phyloP scores from a whole-genome alignment of 345 rosid genomes.

The Corymbia maculata region DNA sequence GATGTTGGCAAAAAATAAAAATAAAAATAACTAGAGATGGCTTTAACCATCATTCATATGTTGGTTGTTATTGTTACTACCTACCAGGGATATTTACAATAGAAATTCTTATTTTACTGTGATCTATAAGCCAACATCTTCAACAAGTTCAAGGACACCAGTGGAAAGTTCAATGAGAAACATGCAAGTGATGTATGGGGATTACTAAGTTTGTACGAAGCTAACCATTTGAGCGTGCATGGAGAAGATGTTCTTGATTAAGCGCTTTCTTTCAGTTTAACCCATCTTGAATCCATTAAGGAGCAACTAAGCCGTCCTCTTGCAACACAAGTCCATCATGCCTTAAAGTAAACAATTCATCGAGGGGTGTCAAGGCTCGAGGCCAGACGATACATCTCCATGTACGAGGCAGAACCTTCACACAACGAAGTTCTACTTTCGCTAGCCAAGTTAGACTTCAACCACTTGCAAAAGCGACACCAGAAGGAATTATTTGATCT shows the following conservation, averaged over 20 bases:
- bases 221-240: not conserved
- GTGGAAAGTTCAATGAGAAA: constrained; percentile 7
- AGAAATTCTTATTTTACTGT: not conserved
- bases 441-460: constrained; percentile 30
- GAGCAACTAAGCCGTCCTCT: constrained; percentile 5
- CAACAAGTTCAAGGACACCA: constrained; percentile 11
- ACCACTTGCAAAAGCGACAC: constrained; percentile 3
- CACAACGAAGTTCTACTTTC: not conserved
- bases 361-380: constrained; percentile 4
- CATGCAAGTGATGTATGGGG: constrained; percentile 3
- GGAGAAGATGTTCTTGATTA: constrained; percentile 5
- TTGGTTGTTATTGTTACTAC: too few relatives aligned
- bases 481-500: constrained; percentile 6
- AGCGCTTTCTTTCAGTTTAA: not conserved
- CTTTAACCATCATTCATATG: too few relatives aligned
- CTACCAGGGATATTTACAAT: not conserved
- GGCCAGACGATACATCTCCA: constrained; percentile 7
- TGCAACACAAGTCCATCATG: not conserved
- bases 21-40: too few relatives aligned
- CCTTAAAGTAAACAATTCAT: not conserved
- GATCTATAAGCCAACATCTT: constrained; percentile 5
- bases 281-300: not conserved
- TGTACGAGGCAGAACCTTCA: not conserved
- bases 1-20: too few relatives aligned
- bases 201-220: not conserved